Conservation (phyloP, 805 yeast genomes). For the Sugiyamaella chiloensis region DNA sequence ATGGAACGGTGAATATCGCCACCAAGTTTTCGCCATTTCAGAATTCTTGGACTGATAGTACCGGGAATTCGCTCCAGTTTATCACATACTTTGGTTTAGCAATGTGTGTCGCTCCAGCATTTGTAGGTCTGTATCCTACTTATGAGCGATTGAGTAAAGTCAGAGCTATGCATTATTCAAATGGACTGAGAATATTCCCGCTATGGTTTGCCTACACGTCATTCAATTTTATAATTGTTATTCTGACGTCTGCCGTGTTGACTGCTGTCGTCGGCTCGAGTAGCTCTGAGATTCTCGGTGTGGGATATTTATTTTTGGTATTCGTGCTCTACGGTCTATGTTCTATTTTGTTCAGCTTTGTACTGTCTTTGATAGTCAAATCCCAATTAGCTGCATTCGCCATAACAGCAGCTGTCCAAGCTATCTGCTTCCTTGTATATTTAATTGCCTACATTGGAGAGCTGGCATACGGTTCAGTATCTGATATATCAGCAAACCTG, state of each 20-base stretch:
- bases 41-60: slow-evolving; percentile 30
- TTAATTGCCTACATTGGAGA: slow-evolving; percentile 32
- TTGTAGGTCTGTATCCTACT: slow-evolving; percentile 35
- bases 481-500: slow-evolving; percentile 25
- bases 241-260: slow-evolving; percentile 28
- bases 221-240: slow-evolving; percentile 26
- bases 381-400: slow-evolving; percentile 40
- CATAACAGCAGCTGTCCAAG: slow-evolving; percentile 33
- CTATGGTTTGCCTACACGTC: slow-evolving; percentile 34
- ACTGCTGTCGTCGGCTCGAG: slow-evolving; percentile 29
- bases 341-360: slow-evolving; percentile 29
- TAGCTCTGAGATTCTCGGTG: slow-evolving; percentile 26
- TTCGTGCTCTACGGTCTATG: slow-evolving; percentile 34
- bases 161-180: slow-evolving; percentile 38
- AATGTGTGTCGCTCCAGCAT: slow-evolving; percentile 37
- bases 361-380: slow-evolving; percentile 32
- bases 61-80: slow-evolving; percentile 36
- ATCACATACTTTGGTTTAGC: slow-evolving; percentile 35
- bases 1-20: slow-evolving; percentile 28
- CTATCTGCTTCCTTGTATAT: slow-evolving; percentile 32
- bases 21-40: slow-evolving; percentile 35
- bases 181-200: slow-evolving; percentile 34
- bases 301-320: slow-evolving; percentile 33
- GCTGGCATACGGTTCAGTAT: slow-evolving; percentile 32
- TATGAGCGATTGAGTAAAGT: slow-evolving; percentile 34